These are phyloP conservation scores for Neurospora pannonica DNA, from an alignment of 495 filamentous ascomycete species.

Conservation along the genomic window DNA sequence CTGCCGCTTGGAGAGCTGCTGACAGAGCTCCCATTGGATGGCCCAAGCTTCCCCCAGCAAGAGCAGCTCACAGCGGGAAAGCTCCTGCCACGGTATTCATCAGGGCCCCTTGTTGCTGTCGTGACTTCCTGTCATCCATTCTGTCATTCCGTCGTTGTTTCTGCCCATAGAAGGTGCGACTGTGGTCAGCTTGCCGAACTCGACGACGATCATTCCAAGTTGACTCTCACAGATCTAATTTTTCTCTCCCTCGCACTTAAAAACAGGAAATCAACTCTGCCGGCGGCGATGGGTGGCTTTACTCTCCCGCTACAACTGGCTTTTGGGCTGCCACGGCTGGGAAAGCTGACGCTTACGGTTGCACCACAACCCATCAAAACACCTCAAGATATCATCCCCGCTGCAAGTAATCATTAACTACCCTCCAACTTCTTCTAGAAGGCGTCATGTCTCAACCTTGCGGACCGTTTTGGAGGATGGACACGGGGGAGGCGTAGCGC, in stretches of 20 bases:
- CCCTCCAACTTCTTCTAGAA: background rate
- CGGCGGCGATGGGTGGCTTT: background rate
- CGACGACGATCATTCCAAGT: background rate
- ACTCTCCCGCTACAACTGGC: background rate
- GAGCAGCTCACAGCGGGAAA: background rate
- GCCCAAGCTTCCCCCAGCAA: background rate
- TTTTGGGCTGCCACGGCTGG: background rate
- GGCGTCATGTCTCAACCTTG: too few relatives aligned
- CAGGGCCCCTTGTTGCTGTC: background rate
- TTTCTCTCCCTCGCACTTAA: background rate
- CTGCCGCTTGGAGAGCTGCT: background rate
- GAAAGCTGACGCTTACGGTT: background rate
- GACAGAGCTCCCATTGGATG: background rate
- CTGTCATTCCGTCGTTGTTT: background rate
- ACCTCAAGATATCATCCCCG: background rate
- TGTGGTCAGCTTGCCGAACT: background rate
- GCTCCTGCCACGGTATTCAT: background rate
- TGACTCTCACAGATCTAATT: background rate
- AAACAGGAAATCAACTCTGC: background rate
- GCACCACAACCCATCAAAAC: background rate
- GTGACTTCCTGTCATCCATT: background rate
- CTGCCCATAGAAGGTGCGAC: background rate
- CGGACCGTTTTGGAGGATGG: background rate
- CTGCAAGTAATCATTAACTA: background rate
- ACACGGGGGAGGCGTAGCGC: background rate